Conservation (phyloP, 768 basidiomycete genomes). For the Hygrophorus russula region DNA sequence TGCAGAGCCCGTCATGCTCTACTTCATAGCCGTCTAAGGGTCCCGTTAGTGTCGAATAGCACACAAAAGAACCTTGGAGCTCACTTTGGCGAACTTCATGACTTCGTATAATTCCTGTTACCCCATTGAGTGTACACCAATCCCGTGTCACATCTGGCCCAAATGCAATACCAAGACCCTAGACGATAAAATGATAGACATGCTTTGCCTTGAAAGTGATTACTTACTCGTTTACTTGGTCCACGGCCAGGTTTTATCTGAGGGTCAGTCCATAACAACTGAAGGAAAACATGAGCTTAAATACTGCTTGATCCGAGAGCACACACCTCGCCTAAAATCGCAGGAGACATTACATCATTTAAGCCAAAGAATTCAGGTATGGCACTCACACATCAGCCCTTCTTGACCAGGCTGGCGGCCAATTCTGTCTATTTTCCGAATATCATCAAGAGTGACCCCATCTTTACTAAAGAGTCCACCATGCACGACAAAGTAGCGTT, state of each 20-base stretch:
- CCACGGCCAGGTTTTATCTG: constrained; percentile 83
- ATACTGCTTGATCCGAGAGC: background rate
- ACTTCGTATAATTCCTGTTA: constrained; percentile 85
- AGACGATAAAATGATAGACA: constrained; percentile 2
- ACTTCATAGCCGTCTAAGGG: constrained; percentile 79
- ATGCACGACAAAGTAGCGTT: constrained; percentile 91
- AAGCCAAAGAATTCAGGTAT: constrained; percentile 3
- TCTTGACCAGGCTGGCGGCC: constrained; percentile 89
- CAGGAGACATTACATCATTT: background rate
- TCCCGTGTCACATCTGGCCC: constrained; percentile 87
- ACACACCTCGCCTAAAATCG: constrained; percentile 50
- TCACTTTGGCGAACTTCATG: constrained; percentile 92
- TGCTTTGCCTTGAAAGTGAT: constrained; percentile 3
- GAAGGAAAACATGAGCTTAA: constrained; percentile 9
- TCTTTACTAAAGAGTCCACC: constrained; percentile 96
- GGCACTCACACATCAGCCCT: constrained; percentile 82
- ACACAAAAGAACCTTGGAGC: constrained; percentile 12
- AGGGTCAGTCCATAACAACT: constrained; percentile 96
- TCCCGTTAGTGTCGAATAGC: constrained; percentile 2
- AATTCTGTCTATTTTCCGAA: constrained; percentile 78
- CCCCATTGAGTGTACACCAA: constrained; percentile 82
- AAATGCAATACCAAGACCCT: constrained; percentile 95
- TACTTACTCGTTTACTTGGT: constrained; percentile 84
- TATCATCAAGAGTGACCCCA: constrained; percentile 87
- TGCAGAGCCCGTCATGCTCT: constrained; percentile 91